These are phyloP conservation scores for Cryphonectria radicalis DNA, from an alignment of 2,329 filamentous ascomycete genomes.

Conservation along the genomic window DNA sequence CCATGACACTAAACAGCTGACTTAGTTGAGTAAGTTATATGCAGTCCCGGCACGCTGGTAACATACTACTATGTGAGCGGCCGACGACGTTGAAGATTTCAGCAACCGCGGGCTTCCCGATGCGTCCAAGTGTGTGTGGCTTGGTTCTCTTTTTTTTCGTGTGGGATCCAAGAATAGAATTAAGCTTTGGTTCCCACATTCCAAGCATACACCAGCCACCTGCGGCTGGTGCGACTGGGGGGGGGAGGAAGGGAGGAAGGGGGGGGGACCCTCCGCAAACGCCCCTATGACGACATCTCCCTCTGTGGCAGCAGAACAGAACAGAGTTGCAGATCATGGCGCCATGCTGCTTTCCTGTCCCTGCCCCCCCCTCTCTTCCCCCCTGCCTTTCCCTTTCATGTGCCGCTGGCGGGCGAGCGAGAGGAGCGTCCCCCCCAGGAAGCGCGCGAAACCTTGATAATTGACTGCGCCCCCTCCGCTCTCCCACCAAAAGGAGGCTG, in stretches of 20 bases:
- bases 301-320: background rate
- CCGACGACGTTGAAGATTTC: background rate
- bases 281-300: conserved; percentile 1
- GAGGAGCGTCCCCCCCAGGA: background rate
- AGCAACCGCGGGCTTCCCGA: background rate
- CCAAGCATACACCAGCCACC: background rate
- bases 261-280: background rate
- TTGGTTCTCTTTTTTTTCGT: background rate
- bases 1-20: background rate
- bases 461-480: background rate
- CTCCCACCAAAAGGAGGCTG: background rate
- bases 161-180: conserved; percentile 11
- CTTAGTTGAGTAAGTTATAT: background rate
- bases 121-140: conserved; percentile 2
- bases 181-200: background rate
- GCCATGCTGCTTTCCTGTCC: background rate
- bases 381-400: background rate
- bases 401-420: background rate
- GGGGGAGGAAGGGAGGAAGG: too few species aligned
- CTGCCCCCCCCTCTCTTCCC: background rate
- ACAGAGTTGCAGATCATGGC: conserved; percentile 7
- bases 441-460: background rate
- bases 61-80: background rate
- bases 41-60: background rate
- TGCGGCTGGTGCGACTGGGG: background rate